Conservation (phyloP, 2,329 filamentous ascomycete species). For the Nigrospora oryzae region DNA sequence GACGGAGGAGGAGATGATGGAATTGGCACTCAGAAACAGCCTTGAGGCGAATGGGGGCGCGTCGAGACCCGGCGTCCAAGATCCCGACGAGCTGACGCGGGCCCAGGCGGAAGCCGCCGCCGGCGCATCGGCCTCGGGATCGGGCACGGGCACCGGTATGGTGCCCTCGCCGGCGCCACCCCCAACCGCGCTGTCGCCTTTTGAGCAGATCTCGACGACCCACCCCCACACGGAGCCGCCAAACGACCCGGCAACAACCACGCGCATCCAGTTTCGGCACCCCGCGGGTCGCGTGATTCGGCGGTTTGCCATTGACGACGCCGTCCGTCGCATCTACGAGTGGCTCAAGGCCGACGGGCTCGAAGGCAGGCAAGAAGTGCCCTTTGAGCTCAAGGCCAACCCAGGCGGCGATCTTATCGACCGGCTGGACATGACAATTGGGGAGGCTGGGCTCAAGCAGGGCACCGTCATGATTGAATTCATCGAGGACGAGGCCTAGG, state of each 20-base stretch:
- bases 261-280: conserved; percentile 87
- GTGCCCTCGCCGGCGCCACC: conserved; percentile 9
- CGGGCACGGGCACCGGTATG: conserved; percentile 3
- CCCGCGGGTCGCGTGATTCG: conserved; percentile 78
- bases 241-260: conserved; percentile 61
- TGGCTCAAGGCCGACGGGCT: conserved; percentile 89
- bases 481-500: conserved; percentile 43
- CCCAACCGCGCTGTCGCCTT: conserved; percentile 33
- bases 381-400: conserved; percentile 85
- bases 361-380: conserved; percentile 66
- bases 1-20: conserved; percentile 95
- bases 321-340: conserved; percentile 80
- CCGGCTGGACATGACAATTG: conserved; percentile 63
- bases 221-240: conserved; percentile 73
- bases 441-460: conserved; percentile 79
- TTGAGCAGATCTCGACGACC: conserved; percentile 62
- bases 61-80: conserved; percentile 50
- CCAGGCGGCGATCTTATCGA: conserved; percentile 73
- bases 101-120: conserved; percentile 33
- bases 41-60: conserved; percentile 47
- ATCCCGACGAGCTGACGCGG: conserved; percentile 84
- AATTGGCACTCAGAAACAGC: conserved; percentile 88
- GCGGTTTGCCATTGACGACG: conserved; percentile 69
- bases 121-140: not conserved
- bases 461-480: conserved; percentile 95